These are phyloP conservation scores for Petunia secreta DNA, from an alignment of 257 asterid genomes.

Conservation along the genomic window DNA sequence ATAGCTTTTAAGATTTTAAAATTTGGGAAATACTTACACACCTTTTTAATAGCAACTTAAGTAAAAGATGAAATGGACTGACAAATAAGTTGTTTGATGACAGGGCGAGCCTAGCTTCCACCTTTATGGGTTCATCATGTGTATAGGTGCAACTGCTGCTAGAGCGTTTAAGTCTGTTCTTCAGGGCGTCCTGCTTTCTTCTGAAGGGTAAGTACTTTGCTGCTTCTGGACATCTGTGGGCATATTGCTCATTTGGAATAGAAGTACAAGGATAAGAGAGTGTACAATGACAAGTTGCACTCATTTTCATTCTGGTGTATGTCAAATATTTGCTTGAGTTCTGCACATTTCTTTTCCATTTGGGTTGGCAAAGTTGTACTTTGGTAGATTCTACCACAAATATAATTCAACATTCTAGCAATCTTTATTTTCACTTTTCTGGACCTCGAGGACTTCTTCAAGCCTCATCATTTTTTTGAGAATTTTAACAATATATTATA, in stretches of 20 bases:
- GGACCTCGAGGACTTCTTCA: not conserved
- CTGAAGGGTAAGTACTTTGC: conserved; percentile 66
- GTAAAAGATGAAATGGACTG: conserved; percentile 1
- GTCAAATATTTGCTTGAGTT: not conserved
- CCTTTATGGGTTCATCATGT: conserved; percentile 87
- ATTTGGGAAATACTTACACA: not conserved
- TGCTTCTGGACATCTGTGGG: not conserved
- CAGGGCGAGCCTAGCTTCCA: conserved; percentile 98
- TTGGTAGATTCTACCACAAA: not conserved
- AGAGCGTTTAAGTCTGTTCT: conserved; percentile 98
- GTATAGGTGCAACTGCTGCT: conserved; percentile 93
- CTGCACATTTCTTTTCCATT: not conserved
- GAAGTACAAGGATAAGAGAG: not conserved
- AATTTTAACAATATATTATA: no score
- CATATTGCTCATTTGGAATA: not conserved
- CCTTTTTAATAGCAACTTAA: not conserved
- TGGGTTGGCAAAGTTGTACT: not conserved
- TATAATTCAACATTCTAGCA: not conserved
- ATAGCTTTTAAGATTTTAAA: not conserved
- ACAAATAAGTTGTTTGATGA: conserved; percentile 34
- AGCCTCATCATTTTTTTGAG: not conserved
- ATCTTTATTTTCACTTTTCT: not conserved
- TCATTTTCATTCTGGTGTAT: not conserved
- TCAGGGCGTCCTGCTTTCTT: conserved; percentile 91
- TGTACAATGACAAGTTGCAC: not conserved